These are phyloP conservation scores for Trapa bicornis DNA, from an alignment of 345 rosid genomes.

Conservation along the genomic window DNA sequence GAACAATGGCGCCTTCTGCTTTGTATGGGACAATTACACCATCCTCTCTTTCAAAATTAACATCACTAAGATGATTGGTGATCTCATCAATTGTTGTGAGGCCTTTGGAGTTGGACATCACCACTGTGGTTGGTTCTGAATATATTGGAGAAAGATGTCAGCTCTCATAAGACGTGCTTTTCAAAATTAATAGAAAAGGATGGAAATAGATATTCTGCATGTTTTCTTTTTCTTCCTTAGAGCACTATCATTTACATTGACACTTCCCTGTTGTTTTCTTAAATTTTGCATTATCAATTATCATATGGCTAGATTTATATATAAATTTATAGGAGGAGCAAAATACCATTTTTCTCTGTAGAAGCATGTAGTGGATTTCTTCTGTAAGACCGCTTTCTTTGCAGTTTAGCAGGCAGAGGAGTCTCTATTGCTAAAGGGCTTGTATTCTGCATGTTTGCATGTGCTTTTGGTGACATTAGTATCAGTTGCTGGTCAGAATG, in stretches of 20 bases:
- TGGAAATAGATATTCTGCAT: neutral
- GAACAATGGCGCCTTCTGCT: constrained; percentile 49
- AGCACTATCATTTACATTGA: neutral
- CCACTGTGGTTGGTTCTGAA: constrained; percentile 27
- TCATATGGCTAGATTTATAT: neutral
- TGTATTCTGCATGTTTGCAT: neutral
- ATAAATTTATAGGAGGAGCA: neutral
- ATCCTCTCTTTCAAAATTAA: constrained; percentile 28
- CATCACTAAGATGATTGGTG: constrained; percentile 27
- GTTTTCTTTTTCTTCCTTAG: neutral
- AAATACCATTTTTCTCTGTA: constrained; percentile 4
- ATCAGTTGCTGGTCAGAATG: neutral
- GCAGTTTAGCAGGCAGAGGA: neutral
- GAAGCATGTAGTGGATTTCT: neutral
- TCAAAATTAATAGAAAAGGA: neutral
- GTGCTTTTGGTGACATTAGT: neutral
- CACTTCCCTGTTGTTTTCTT: neutral
- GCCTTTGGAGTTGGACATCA: constrained; percentile 10
- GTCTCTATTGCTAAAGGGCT: neutral
- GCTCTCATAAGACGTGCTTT: neutral
- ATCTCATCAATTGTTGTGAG: constrained; percentile 30
- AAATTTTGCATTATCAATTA: neutral
- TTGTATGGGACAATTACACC: constrained; percentile 49
- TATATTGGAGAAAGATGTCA: constrained; percentile 1
- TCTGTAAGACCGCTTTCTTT: neutral